Evolutionary conservation across 2,329 filamentous ascomycete species (phyloP), one percentile per base, ranked within the genome.

Genomic region (Paecilomyces variotii): DNA sequence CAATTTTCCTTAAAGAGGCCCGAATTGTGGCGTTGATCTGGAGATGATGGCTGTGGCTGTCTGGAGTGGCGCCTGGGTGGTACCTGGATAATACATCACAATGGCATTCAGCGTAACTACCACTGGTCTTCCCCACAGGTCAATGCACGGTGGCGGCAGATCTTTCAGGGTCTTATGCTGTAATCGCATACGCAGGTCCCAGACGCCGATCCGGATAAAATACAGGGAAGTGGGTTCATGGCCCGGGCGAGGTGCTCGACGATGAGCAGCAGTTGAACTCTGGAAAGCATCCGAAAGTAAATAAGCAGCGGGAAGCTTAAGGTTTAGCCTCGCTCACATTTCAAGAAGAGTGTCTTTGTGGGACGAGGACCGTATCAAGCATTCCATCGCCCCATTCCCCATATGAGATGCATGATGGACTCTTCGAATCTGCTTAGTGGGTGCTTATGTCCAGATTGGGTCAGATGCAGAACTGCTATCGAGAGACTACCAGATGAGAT

Each of bases 111-210:
- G 34, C 59, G 52, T 56, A 60, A 56, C 50, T 49, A 51, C 54
- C 53, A 39, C 55, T 60, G 61, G 52, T 45, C 58, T 59, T 57
- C 55, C 59, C 58, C 56, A 59, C 50, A 56, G 60, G 19, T 35
- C 58, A 60, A 58, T 60, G 57, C 56, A 58, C 60, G 63, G 57
- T 61, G 58, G 55, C 53, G 30, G 64, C 34, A 60, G 64, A 67
- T 68, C 65, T 63, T 54, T 55, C 55, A 61, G 59, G 60, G 61
- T 61, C 62, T 59, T 63, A 62, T 54, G 56, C 54, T 50, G 53
- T 45, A 57, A 53, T 56, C 57, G 57, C 35, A 35, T 60, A 61
- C 60, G 60, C 60, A 61, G 60, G 60, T 61, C 60, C 60, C 58
- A 56, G 49, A 12, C 25, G 58, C 56, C 58, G 60, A 61, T 61